Base-by-base conservation (phyloP, 1,284 basidiomycete species). In the Pseudozyma tsukubaensis region DNA sequence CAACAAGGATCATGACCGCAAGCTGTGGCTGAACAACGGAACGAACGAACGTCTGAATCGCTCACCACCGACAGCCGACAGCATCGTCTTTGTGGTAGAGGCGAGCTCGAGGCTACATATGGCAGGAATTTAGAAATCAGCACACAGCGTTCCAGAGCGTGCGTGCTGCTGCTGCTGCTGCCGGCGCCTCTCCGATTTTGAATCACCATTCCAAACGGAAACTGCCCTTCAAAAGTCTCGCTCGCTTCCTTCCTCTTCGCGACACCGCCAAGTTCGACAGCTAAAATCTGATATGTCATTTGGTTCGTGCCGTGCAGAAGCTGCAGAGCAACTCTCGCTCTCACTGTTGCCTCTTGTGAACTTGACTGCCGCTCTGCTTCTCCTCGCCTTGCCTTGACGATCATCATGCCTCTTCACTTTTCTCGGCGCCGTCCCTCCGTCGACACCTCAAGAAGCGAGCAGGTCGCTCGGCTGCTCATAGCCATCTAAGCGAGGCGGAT, bases 231-330 rank as follows among this genome's bases (percentile, higher is more conserved):
- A 43, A 59, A 59, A 57, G 42, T 49, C 47, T 18, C 21, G 42
- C 37, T 34, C 13, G 13, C 44, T 37, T 11, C 14, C 21, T 19
- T 19, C 35, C 16, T 9, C 29, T 16, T 47, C 35, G 34, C 21
- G 21, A 29, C 44, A 19, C 21, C 37, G 67, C 68, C 61, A 57
- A 60, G 57, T 60, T 61, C 37, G 68, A 70, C 68, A 70, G 68
- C 24, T 68, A 13, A 51, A 55, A 58, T 61, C 50, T 70, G 68
- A 70, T 70, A 70, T 70, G 50, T 44, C 48, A 57, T 35, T 10
- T 47, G 45, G 58, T 60, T 60, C 61, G 54, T 59, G 54, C 48
- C 53, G 21, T 55, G 19, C 19, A 18, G n/a, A n/a, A 8, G 11
- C 29, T 35, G 24, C 42, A 44, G 13, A 16, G 14, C 16, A 29